Conservation (phyloP, 73 alveolate genomes). For the Symbiodinium natans region DNA sequence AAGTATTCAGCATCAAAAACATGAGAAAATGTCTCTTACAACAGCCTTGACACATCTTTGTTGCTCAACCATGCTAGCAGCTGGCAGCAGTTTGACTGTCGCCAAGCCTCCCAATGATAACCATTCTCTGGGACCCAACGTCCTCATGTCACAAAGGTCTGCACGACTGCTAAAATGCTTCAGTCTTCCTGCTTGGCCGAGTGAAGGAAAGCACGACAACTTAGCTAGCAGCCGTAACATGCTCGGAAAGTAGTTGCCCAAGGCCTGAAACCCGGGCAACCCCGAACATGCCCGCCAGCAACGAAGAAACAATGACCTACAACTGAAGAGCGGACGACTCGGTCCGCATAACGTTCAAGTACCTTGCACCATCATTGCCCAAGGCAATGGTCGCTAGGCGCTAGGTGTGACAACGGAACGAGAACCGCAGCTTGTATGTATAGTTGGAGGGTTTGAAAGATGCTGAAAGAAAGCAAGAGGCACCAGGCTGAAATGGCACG, state of each 20-base stretch:
- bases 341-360: slow-evolving; percentile 60
- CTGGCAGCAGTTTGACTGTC: too few species aligned
- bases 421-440: too few species aligned
- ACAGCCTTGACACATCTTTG: too few species aligned
- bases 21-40: too few species aligned
- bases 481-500: slow-evolving; percentile 87
- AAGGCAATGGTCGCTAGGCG: too few species aligned
- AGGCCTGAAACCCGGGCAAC: slow-evolving; percentile 8
- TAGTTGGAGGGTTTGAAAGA: neutral
- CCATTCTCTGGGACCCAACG: slow-evolving; percentile 82
- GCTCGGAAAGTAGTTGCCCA: slow-evolving; percentile 75
- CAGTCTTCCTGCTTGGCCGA: too few species aligned
- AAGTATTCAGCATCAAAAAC: too few species aligned
- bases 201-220: neutral
- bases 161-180: too few species aligned
- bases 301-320: too few species aligned
- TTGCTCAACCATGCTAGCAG: too few species aligned
- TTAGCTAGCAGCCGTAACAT: slow-evolving; percentile 35
- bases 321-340: slow-evolving; percentile 59
- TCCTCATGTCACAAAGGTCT: neutral
- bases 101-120: slow-evolving; percentile 64
- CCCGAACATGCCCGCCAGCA: neutral
- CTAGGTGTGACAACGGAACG: too few species aligned
- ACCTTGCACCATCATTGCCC: slow-evolving; percentile 13
- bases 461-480: neutral